phyloP scores from a whole-genome alignment of 352 stramenopile genomes.

The Synura sp. region DNA sequence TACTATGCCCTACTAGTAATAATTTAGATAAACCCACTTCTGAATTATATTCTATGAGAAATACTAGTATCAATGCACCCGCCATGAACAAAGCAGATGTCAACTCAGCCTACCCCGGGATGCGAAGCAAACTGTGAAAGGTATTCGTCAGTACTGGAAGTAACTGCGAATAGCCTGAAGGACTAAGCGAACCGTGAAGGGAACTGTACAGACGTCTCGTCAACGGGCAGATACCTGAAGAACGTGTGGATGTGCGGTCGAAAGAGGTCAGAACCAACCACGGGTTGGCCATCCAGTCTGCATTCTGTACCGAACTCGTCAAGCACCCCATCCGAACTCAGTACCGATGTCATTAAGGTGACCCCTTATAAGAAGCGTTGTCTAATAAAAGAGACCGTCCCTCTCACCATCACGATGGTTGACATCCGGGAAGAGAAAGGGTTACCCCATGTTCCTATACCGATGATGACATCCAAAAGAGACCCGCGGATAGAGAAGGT shows the following conservation, averaged over 20 bases:
- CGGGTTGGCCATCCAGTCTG: conserved; percentile 14
- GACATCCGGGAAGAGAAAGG: conserved; percentile 27
- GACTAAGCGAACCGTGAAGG: conserved; percentile 23
- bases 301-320: conserved; percentile 14
- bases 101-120: conserved; percentile 6
- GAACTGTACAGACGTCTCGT: conserved; percentile 28
- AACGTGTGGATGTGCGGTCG: conserved; percentile 16
- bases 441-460: conserved; percentile 22
- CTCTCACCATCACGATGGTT: conserved; percentile 26
- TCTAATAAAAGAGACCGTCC: conserved; percentile 30
- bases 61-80: conserved; percentile 17
- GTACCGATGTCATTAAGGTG: conserved; percentile 23
- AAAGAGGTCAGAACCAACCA: conserved; percentile 29
- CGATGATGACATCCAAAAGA: conserved; percentile 19
- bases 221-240: conserved; percentile 21
- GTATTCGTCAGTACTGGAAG: conserved; percentile 22
- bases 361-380: conserved; percentile 23
- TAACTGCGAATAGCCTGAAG: conserved; percentile 26
- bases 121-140: conserved; percentile 26
- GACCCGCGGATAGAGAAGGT: conserved; percentile 25
- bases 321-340: conserved; percentile 18
- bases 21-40: conserved; percentile 16
- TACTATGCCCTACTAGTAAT: conserved; percentile 8
- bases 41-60: conserved; percentile 28
- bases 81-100: too few relatives aligned